Percentiles rank a stretch among this genome's conserved stretches.
Conservation (phyloP, 768 basidiomycete genomes). For the Boletus huronensis region DNA sequence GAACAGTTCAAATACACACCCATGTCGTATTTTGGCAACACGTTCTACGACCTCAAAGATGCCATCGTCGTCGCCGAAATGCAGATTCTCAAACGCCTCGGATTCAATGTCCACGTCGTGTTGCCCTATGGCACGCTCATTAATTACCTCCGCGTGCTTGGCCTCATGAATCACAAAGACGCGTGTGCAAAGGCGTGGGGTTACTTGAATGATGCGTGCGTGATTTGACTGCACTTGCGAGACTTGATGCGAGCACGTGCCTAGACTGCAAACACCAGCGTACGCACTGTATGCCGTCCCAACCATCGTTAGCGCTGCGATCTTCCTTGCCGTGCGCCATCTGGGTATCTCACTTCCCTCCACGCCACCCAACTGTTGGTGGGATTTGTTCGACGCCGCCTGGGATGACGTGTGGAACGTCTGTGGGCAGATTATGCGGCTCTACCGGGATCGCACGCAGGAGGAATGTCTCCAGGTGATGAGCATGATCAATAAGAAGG, state of each 20-base stretch:
- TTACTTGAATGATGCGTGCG: constrained; percentile 93
- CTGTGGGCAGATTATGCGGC: constrained; percentile 77
- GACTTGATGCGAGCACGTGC: background rate
- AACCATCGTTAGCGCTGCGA: constrained; percentile 86
- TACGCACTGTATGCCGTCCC: constrained; percentile 88
- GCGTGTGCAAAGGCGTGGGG: constrained; percentile 87
- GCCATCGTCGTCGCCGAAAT: constrained; percentile 92
- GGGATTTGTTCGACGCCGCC: constrained; percentile 88
- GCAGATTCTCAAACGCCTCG: constrained; percentile 94
- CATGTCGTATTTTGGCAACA: constrained; percentile 86
- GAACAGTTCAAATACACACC: constrained; percentile 64
- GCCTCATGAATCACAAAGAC: constrained; percentile 67
- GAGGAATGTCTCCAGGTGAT: constrained; percentile 49
- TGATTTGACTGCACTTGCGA: constrained; percentile 15
- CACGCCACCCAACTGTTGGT: constrained; percentile 75
- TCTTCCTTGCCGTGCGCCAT: constrained; percentile 75
- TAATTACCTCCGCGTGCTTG: constrained; percentile 89
- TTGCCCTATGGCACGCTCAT: constrained; percentile 92
- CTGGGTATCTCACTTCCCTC: constrained; percentile 73
- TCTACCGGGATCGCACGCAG: constrained; percentile 58
- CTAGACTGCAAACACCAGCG: constrained; percentile 90
- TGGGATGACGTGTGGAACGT: constrained; percentile 89
- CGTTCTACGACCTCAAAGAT: constrained; percentile 94
- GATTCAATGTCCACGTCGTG: constrained; percentile 91
- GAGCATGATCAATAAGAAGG: constrained; percentile 67